A percentile compares a stretch with the other conserved stretches of the same genome.
These are phyloP conservation scores for Logfia minima DNA, from an alignment of 129 eudicot genomes.

Conservation along the genomic window DNA sequence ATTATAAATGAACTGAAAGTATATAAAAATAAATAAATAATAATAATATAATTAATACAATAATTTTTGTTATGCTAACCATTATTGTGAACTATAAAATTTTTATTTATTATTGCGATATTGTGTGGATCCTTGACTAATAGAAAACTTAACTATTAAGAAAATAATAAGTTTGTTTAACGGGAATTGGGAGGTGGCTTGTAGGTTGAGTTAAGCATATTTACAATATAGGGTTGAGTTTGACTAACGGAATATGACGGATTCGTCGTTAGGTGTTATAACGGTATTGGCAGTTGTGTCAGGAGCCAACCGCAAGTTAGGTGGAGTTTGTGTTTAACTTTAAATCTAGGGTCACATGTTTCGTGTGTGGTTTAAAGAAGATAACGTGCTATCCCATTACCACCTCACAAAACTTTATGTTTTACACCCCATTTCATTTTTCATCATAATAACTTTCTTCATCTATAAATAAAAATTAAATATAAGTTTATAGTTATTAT, in stretches of 20 bases:
- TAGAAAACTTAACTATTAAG: slow-evolving; percentile 16
- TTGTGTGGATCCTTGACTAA: too few relatives aligned
- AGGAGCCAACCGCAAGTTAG: neutral
- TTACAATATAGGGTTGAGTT: slow-evolving; percentile 19
- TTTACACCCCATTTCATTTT: slow-evolving; percentile 20
- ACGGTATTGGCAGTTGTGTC: slow-evolving; percentile 30
- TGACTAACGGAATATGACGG: slow-evolving; percentile 34
- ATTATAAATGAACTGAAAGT: too few relatives aligned
- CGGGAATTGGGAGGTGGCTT: slow-evolving; percentile 19
- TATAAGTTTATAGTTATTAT: neutral
- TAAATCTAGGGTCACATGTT: slow-evolving; percentile 8
- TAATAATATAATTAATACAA: too few relatives aligned
- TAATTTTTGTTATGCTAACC: too few relatives aligned
- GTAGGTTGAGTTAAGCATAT: slow-evolving; percentile 36
- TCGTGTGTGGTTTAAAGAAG: slow-evolving; percentile 40
- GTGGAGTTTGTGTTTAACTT: slow-evolving; percentile 4
- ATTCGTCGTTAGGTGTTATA: slow-evolving; percentile 18
- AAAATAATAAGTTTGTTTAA: neutral
- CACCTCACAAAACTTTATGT: slow-evolving; percentile 29
- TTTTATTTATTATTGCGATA: too few relatives aligned
- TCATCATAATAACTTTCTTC: neutral
- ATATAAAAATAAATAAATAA: too few relatives aligned
- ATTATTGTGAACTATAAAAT: too few relatives aligned
- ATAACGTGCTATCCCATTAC: slow-evolving; percentile 38
- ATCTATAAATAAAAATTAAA: neutral